phyloP scores from a whole-genome alignment of 2,329 filamentous ascomycete genomes.

The Aureobasidium sp. region DNA sequence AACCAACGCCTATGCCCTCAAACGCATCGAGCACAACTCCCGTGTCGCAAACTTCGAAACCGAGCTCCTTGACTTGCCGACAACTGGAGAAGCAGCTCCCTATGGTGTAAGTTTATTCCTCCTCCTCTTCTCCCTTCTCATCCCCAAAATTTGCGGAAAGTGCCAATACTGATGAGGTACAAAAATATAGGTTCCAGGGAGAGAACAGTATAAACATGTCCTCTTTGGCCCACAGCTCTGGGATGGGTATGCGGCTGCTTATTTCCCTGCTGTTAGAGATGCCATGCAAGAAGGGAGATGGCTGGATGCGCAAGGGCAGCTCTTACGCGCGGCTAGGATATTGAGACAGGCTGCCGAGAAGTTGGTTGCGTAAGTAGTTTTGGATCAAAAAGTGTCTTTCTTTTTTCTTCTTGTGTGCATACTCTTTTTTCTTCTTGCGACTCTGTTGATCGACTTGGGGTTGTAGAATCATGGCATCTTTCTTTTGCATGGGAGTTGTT shows the following conservation, averaged over 20 bases:
- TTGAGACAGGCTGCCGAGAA: conserved; percentile 36
- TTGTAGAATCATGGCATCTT: not conserved
- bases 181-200: conserved; percentile 61
- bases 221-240: conserved; percentile 78
- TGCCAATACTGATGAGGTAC: not conserved
- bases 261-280: conserved; percentile 81
- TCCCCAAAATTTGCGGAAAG: not conserved
- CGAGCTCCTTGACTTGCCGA: conserved; percentile 70
- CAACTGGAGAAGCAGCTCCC: conserved; percentile 30
- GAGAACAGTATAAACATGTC: conserved; percentile 90
- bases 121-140: not conserved
- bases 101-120: conserved; percentile 56
- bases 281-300: conserved; percentile 66
- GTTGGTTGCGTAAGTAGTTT: not conserved
- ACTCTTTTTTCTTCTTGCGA: not conserved
- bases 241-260: conserved; percentile 60
- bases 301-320: conserved; percentile 58
- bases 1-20: conserved; percentile 57
- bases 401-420: not conserved
- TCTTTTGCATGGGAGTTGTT: not conserved
- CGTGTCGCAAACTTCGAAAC: conserved; percentile 77
- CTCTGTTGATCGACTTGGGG: too few species aligned
- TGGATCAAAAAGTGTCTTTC: not conserved
- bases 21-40: conserved; percentile 70
- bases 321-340: conserved; percentile 65